phyloP scores from a whole-genome alignment of 163 green algal genomes.

The Coccomyxa subellipsoidea region DNA sequence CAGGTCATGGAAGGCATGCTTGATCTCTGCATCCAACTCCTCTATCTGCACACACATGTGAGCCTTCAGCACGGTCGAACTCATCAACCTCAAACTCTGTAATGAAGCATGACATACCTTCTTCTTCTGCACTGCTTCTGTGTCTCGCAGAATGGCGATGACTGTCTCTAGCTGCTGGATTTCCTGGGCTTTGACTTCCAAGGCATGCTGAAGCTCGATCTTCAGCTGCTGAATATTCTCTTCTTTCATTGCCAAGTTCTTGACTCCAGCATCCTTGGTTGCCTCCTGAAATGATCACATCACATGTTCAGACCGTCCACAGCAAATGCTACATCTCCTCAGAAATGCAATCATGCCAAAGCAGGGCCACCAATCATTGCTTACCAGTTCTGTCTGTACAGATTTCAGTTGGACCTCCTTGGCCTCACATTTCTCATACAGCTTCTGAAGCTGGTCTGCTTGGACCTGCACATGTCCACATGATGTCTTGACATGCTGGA shows the following conservation, averaged over 20 bases:
- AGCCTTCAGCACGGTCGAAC: too few relatives aligned
- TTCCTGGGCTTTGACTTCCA: neutral
- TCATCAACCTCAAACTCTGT: too few relatives aligned
- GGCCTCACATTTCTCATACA: neutral
- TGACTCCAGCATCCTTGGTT: neutral
- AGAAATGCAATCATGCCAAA: too few relatives aligned
- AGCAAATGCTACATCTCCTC: too few relatives aligned
- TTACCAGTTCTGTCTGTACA: neutral
- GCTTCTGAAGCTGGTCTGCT: neutral
- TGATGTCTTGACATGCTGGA: neutral
- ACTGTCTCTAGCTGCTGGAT: neutral
- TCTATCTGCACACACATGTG: neutral
- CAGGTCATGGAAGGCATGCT: neutral
- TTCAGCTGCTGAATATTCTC: neutral
- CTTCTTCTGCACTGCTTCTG: neutral
- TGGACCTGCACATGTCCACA: neutral
- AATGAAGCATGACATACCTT: neutral
- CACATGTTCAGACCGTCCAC: neutral
- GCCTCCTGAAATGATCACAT: neutral
- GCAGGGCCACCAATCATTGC: too few relatives aligned
- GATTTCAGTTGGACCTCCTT: neutral
- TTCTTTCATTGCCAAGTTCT: neutral
- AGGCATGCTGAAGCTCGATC: neutral
- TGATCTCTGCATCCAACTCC: slow-evolving; percentile 8
- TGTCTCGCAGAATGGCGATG: neutral